Evolutionary conservation across 2,329 filamentous ascomycete species (phyloP), one percentile per base, ranked within the genome.

Genomic region (Arthrobotrys entomopaga): DNA sequence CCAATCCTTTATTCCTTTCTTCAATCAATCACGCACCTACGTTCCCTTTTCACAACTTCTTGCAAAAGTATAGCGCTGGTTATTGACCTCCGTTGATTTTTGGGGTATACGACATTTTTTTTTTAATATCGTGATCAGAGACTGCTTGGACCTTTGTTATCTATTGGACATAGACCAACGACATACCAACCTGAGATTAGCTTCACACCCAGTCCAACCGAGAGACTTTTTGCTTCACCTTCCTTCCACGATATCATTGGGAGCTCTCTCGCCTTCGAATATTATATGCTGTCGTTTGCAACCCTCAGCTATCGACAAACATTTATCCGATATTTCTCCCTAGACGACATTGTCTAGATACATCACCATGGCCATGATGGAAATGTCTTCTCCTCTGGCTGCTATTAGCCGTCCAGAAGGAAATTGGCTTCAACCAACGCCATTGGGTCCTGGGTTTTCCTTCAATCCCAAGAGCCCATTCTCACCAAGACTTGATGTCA

Each of bases 361-460:
- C 16, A 20, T 57, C 34, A 5, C 49, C 61, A 73, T 66, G 61
- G 69, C 69, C n/a, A 66, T 53, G 63, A 66, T 73, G 61, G 61
- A 73, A 42, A 66, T 73, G 61, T 73, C 69, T 52, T 73, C 69
- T 50, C 69, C 69, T 58, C 50, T 73, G 61, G 69, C 69, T 61
- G 56, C 69, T 66, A 73, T 73, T 42, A 73, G 61, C 56, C 69
- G 61, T 43, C 49, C 69, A 29, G 69, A 73, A 20, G 50, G 57
- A 20, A 73, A 54, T 24, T 73, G 69, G 69, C 49, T 73, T 56
- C 61, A 73, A 53, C 69, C 69, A 38, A 73, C 69, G 15, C 67
- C 67, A 2, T 57, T 73, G 7, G 56, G 20, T 15, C 49, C 69
- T 46, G 64, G 42, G 11, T 57, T 73, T 56, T 66, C 61, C 2